phyloP scores from a whole-genome alignment of 1,284 basidiomycete genomes.

The Hypsizygus ulmarius region DNA sequence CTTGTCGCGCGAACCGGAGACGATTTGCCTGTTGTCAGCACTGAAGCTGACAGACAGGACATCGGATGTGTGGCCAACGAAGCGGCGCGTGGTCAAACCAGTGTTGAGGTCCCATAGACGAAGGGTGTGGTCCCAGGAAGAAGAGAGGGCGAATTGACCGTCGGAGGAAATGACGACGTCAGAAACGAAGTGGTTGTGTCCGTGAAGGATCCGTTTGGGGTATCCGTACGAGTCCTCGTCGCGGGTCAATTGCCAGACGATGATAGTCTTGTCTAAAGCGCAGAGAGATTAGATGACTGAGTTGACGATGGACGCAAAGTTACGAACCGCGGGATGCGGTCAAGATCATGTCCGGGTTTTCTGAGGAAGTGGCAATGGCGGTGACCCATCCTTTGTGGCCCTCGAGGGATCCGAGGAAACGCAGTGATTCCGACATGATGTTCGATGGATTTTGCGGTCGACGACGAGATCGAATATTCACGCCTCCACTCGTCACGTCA shows the following conservation, averaged over 20 bases:
- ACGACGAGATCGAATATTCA: constrained; percentile 23
- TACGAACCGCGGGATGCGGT: constrained; percentile 91
- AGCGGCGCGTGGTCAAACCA: constrained; percentile 90
- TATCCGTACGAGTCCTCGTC: constrained; percentile 92
- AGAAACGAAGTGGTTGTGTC: constrained; percentile 99
- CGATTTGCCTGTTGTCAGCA: constrained; percentile 98
- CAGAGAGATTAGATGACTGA: constrained; percentile 20
- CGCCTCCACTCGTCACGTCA: constrained; percentile 32
- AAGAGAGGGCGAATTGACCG: constrained; percentile 98
- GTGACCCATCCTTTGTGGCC: constrained; percentile 98
- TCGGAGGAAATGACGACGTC: constrained; percentile 99
- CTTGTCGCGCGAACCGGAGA: constrained; percentile 95
- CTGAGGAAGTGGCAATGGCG: constrained; percentile 94
- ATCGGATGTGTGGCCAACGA: constrained; percentile 97
- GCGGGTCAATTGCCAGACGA: constrained; percentile 98
- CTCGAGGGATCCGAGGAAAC: constrained; percentile 89
- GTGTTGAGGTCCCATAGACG: constrained; percentile 99
- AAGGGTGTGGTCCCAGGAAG: constrained; percentile 99
- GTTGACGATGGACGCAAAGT: constrained; percentile 16
- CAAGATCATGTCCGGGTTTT: constrained; percentile 96
- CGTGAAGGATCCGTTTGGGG: constrained; percentile 96
- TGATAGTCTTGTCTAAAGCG: constrained; percentile 94
- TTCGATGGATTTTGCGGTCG: constrained; percentile 39
- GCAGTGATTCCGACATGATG: constrained; percentile 83
- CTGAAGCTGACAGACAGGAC: constrained; percentile 98